phyloP scores from a whole-genome alignment of 805 yeast genomes.

The Wickerhamiella cacticola region DNA sequence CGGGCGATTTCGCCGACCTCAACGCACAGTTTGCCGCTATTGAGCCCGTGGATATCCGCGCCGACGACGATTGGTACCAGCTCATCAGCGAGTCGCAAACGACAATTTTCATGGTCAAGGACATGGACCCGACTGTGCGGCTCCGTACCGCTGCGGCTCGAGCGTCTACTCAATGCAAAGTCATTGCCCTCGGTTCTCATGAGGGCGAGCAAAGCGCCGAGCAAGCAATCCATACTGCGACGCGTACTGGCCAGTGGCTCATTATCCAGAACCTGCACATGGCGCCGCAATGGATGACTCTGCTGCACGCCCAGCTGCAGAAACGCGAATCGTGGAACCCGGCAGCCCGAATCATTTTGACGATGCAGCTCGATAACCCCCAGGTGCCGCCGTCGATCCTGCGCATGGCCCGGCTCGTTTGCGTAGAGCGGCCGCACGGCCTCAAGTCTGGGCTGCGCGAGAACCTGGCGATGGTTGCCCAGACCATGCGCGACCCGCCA shows the following conservation, averaged over 20 bases:
- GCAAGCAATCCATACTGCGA: conserved; percentile 37
- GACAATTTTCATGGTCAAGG: conserved; percentile 42
- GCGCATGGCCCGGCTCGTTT: conserved; percentile 41
- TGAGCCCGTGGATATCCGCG: neutral
- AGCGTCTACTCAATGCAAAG: conserved; percentile 25
- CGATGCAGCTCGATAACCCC: conserved; percentile 41
- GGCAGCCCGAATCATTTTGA: conserved; percentile 49
- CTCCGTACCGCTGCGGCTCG: conserved; percentile 37
- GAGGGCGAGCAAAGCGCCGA: conserved; percentile 53
- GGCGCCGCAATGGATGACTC: conserved; percentile 50
- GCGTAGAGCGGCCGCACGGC: conserved; percentile 54
- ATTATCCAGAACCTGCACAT: conserved; percentile 71
- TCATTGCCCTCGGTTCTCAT: conserved; percentile 60
- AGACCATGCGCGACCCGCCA: conserved; percentile 25
- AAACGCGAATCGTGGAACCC: conserved; percentile 26
- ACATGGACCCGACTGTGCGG: conserved; percentile 52
- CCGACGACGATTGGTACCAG: neutral
- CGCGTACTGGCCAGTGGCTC: conserved; percentile 52
- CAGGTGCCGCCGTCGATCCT: conserved; percentile 46
- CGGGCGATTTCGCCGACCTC: neutral
- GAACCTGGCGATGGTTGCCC: conserved; percentile 25
- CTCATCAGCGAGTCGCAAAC: conserved; percentile 8
- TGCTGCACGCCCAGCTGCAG: conserved; percentile 30
- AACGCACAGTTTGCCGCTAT: neutral
- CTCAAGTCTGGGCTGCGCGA: conserved; percentile 38